Evolutionary conservation across 805 yeast species (phyloP).

Genomic region (Tetrapisispora fleetii): DNA sequence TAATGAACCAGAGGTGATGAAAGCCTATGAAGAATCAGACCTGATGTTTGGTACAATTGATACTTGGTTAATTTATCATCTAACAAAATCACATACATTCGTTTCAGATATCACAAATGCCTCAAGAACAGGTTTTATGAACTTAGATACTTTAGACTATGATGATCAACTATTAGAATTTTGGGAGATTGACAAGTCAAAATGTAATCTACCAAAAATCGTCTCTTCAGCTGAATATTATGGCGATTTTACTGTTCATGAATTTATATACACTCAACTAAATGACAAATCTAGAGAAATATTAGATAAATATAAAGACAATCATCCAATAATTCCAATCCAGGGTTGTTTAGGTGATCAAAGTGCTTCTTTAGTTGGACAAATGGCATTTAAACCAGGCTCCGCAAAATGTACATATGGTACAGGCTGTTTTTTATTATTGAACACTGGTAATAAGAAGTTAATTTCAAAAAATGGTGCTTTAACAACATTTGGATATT

Average conservation of each 20-base stretch:
- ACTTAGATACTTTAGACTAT: slow-evolving; percentile 62
- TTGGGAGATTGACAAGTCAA: slow-evolving; percentile 67
- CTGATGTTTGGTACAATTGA: slow-evolving; percentile 91
- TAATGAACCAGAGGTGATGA: slow-evolving; percentile 56
- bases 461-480: slow-evolving; percentile 72
- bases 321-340: slow-evolving; percentile 53
- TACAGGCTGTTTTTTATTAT: slow-evolving; percentile 85
- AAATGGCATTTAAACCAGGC: slow-evolving; percentile 73
- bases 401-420: slow-evolving; percentile 94
- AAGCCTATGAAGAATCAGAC: slow-evolving; percentile 64
- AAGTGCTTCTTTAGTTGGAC: slow-evolving; percentile 88
- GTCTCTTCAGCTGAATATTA: slow-evolving; percentile 69
- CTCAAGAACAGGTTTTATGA: slow-evolving; percentile 82
- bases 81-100: slow-evolving; percentile 59
- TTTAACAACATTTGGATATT: slow-evolving; percentile 80
- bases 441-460: slow-evolving; percentile 72
- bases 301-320: slow-evolving; percentile 30
- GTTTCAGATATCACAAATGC: slow-evolving; percentile 89
- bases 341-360: slow-evolving; percentile 93
- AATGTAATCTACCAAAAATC: slow-evolving; percentile 63
- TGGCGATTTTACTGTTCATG: slow-evolving; percentile 60
- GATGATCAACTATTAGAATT: slow-evolving; percentile 66
- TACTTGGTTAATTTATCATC: slow-evolving; percentile 82
- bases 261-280: neutral
- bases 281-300: slow-evolving; percentile 30